phyloP scores from a whole-genome alignment of 805 yeast species.

The Metschnikowia koreensis region DNA sequence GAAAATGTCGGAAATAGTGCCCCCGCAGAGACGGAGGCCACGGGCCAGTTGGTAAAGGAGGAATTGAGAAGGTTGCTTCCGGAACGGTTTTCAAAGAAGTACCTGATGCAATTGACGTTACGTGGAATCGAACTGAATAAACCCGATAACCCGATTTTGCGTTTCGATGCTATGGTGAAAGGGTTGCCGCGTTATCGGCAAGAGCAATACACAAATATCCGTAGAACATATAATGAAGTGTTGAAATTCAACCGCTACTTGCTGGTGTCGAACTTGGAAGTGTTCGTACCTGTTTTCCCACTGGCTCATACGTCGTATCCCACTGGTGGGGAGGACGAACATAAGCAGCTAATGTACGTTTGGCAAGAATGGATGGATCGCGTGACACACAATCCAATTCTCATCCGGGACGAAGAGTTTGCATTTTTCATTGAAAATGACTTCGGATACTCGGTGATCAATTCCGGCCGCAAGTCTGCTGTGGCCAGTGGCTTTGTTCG shows the following conservation, averaged over 20 bases:
- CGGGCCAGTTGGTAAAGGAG: constrained; percentile 29
- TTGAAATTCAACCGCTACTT: constrained; percentile 73
- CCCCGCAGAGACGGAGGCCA: not conserved
- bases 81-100: constrained; percentile 46
- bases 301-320: constrained; percentile 73
- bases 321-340: constrained; percentile 79
- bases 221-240: constrained; percentile 80
- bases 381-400: constrained; percentile 69
- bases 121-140: constrained; percentile 69
- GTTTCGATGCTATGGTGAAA: constrained; percentile 52
- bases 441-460: constrained; percentile 60
- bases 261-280: constrained; percentile 80
- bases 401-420: constrained; percentile 84
- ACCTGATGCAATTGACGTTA: constrained; percentile 52
- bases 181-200: constrained; percentile 79
- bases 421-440: constrained; percentile 80
- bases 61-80: constrained; percentile 50
- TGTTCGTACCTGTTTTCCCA: constrained; percentile 90
- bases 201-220: constrained; percentile 62
- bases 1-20: not conserved
- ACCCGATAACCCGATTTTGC: constrained; percentile 74
- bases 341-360: constrained; percentile 48
- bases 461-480: constrained; percentile 52
- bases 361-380: constrained; percentile 88
- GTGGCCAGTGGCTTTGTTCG: constrained; percentile 84